Evolutionary conservation across 306 rosid genomes (phyloP), one percentile per base, ranked within the genome.

Genomic region (Morella rubra): DNA sequence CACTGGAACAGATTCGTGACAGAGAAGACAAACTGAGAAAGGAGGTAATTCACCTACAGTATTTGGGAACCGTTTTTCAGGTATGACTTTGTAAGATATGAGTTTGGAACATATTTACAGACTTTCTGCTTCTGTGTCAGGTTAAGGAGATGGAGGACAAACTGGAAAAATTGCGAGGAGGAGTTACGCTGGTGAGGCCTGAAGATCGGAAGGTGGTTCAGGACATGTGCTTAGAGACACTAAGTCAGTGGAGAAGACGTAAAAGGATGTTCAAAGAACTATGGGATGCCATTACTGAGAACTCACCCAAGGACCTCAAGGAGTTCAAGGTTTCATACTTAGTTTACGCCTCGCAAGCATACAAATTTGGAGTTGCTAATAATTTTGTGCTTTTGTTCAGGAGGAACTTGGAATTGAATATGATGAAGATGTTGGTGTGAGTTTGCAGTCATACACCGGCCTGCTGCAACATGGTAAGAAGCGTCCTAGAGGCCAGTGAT

Each of bases 271-370:
- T 92, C 82, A 89, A 84, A 85, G 97, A 95, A 85, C 59, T 95
- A 32, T 95, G 97, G 99, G 97, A 91, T 77, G 79, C 96, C 45
- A 89, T 95, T 51, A 95, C 96, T 54, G 99, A 95, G 82, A 92
- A 89, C 84, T 95, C 92, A 13, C 89, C 92, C 1, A 95, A 90
- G 81, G 96, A 92, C 81, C 86, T 90, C 42, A 95, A 92, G 84
- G 93, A 90, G 78, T 89, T 95, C 52, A 92, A 95, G 97, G 96
- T 88, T 41, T 47, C 8, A 41, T 44, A 54, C 20, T 62, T 66
- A 50, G 64, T 79, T 66, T 24, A 6, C 9, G 53, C 77, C 67
- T 77, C 51, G 32, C 5, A 37, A 40, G 50, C 44, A 1, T 67
- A 62, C 46, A 24, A 71, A 46, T 69, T 41, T 56, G 44, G 20